phyloP scores from a whole-genome alignment of 1,284 basidiomycete species.

The Volvariella volvacea region DNA sequence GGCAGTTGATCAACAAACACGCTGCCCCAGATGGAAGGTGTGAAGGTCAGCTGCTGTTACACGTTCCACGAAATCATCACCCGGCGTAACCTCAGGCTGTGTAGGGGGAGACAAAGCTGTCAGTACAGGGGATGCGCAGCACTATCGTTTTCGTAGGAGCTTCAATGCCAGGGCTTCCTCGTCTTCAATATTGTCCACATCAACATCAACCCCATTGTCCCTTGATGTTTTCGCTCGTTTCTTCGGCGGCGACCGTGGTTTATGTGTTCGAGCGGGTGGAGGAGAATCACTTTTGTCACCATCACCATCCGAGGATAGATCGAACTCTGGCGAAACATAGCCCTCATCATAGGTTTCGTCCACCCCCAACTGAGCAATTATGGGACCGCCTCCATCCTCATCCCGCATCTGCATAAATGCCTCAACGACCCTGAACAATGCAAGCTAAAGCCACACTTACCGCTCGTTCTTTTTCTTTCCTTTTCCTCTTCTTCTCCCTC shows the following conservation, averaged over 20 bases:
- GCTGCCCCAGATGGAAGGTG: too few relatives aligned
- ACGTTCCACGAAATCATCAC: too few relatives aligned
- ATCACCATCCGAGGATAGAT: constrained; percentile 38
- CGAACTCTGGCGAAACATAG: constrained; percentile 70
- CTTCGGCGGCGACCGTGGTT: constrained; percentile 7
- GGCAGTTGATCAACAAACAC: too few relatives aligned
- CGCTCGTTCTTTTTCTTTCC: constrained; percentile 64
- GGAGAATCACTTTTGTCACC: constrained; percentile 40
- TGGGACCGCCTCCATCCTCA: constrained; percentile 12
- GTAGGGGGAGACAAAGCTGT: too few relatives aligned
- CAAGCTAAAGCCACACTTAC: constrained; percentile 27
- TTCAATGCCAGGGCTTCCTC: constrained; percentile 48
- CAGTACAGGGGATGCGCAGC: not conserved
- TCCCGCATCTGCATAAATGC: constrained; percentile 13
- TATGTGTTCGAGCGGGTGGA: constrained; percentile 27
- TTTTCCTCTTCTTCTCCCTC: constrained; percentile 84
- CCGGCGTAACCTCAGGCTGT: too few relatives aligned
- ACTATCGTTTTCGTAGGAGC: constrained; percentile 25
- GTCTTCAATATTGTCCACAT: constrained; percentile 29
- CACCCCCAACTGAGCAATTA: constrained; percentile 20
- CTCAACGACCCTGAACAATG: constrained; percentile 5
- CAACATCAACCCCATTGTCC: not conserved
- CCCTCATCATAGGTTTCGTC: constrained; percentile 44
- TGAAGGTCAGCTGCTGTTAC: too few relatives aligned
- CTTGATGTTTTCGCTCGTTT: constrained; percentile 15